phyloP scores from a whole-genome alignment of 208 protist species.

The Lotmaria passim region DNA sequence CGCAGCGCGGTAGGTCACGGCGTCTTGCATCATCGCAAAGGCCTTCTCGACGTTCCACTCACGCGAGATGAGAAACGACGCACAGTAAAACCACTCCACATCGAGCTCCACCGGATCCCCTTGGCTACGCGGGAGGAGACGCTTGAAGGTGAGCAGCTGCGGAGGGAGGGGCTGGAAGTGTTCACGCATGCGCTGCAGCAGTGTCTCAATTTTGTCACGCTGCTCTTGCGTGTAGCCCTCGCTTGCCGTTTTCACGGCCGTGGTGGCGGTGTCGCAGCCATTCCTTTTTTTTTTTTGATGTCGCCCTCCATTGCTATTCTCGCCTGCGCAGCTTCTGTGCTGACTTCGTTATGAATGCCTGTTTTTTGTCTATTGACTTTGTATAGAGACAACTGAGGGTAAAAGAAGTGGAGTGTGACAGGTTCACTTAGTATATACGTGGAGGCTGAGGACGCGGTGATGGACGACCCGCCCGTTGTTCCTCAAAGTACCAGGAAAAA shows the following conservation, averaged over 20 bases:
- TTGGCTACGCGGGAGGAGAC: conserved; percentile 7
- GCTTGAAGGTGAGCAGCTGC: not conserved
- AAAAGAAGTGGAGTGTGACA: no score
- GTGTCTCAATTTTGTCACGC: conserved; percentile 47
- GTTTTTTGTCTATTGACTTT: no score
- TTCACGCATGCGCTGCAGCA: conserved; percentile 34
- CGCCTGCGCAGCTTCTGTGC: not conserved
- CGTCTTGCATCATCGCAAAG: conserved; percentile 48
- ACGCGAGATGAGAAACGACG: conserved; percentile 49
- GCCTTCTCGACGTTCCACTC: conserved; percentile 67
- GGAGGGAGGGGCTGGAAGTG: conserved; percentile 34
- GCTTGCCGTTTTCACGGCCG: not conserved
- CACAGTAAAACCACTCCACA: conserved; percentile 40
- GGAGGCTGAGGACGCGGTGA: no score
- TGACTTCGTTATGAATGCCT: no score
- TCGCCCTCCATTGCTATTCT: not conserved
- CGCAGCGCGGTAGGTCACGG: conserved; percentile 37
- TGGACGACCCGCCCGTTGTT: no score
- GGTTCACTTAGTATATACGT: no score
- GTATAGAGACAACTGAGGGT: no score
- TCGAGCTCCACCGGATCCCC: conserved; percentile 26
- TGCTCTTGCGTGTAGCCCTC: conserved; percentile 26
- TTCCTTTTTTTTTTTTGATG: not conserved
- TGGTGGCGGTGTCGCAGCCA: not conserved
- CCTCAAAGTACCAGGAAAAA: no score